These are phyloP conservation scores for Saturnispora diversa DNA, from an alignment of 805 yeast genomes.

Conservation along the genomic window DNA sequence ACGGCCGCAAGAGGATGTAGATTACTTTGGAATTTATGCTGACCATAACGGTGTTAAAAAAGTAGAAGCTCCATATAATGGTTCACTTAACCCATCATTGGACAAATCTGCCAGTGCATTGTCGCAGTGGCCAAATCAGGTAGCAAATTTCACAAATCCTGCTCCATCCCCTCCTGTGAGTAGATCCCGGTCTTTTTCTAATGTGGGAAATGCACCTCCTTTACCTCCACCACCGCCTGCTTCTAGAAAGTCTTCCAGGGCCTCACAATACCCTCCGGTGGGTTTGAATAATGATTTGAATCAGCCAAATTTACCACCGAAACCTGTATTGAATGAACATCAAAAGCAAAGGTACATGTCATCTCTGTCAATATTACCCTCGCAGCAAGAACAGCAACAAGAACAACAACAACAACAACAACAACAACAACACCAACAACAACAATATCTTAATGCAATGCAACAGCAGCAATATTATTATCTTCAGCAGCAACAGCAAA, in stretches of 20 bases:
- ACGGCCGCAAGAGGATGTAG: too few species aligned
- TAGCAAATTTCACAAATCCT: too few species aligned
- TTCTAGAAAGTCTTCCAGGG: constrained; percentile 22
- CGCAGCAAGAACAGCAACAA: constrained; percentile 14
- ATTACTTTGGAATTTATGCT: too few species aligned
- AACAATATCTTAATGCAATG: constrained; percentile 3
- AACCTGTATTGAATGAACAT: constrained; percentile 23
- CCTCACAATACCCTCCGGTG: constrained; percentile 15
- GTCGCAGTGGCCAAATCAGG: too few species aligned
- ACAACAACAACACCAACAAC: constrained; percentile 17
- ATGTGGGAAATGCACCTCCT: constrained; percentile 16
- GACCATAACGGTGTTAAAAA: too few species aligned
- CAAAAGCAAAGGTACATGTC: constrained; percentile 26
- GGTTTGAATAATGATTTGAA: not conserved
- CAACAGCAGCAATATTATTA: constrained; percentile 11
- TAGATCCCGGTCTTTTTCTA: constrained; percentile 14
- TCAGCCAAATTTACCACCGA: constrained; percentile 26
- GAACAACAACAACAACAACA: constrained; percentile 18
- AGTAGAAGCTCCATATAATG: too few species aligned
- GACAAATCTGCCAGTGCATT: too few species aligned
- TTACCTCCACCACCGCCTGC: constrained; percentile 29
- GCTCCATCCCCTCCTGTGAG: constrained; percentile 25
- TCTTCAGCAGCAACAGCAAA: constrained; percentile 5
- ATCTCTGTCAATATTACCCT: not conserved
- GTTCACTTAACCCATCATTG: too few species aligned